These are phyloP conservation scores for Bromus sterilis DNA, from an alignment of 176 grass and related monocot genomes.

Conservation along the genomic window DNA sequence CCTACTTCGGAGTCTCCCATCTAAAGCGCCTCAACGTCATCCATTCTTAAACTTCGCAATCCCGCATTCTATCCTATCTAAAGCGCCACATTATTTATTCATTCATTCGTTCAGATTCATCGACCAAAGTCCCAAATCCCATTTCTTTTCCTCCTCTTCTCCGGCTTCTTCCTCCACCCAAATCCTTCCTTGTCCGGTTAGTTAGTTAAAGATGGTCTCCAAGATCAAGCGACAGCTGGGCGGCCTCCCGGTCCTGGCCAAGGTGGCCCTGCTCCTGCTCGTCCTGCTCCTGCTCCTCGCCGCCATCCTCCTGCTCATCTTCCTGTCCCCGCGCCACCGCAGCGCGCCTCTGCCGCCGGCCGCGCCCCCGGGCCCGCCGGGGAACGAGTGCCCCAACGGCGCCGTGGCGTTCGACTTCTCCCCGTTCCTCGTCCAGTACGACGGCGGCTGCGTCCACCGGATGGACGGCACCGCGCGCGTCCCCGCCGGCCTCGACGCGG, in stretches of 20 bases:
- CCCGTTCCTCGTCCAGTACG: slow-evolving; percentile 61
- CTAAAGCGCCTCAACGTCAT: neutral
- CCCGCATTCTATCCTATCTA: neutral
- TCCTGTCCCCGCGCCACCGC: slow-evolving; percentile 29
- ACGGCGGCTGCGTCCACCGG: slow-evolving; percentile 50
- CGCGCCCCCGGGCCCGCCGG: neutral
- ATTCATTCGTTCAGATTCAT: neutral
- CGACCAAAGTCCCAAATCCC: neutral
- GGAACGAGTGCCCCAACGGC: slow-evolving; percentile 35
- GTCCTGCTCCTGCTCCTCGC: slow-evolving; percentile 19
- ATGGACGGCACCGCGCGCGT: slow-evolving; percentile 31
- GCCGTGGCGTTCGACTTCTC: slow-evolving; percentile 52
- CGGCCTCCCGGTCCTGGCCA: neutral
- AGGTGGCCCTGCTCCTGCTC: neutral
- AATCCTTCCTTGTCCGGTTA: neutral
- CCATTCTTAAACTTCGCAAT: neutral
- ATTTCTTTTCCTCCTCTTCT: neutral
- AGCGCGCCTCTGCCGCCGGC: neutral
- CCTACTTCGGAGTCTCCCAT: too few species aligned
- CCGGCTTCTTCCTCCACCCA: neutral
- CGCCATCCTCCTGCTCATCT: slow-evolving; percentile 20
- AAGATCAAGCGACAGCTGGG: slow-evolving; percentile 24
- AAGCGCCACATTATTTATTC: neutral
- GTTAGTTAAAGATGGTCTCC: slow-evolving; percentile 25
- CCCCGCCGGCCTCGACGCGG: slow-evolving; percentile 27